Conservation (phyloP, 208 protist genomes). For the Wallacemonas collosoma region DNA sequence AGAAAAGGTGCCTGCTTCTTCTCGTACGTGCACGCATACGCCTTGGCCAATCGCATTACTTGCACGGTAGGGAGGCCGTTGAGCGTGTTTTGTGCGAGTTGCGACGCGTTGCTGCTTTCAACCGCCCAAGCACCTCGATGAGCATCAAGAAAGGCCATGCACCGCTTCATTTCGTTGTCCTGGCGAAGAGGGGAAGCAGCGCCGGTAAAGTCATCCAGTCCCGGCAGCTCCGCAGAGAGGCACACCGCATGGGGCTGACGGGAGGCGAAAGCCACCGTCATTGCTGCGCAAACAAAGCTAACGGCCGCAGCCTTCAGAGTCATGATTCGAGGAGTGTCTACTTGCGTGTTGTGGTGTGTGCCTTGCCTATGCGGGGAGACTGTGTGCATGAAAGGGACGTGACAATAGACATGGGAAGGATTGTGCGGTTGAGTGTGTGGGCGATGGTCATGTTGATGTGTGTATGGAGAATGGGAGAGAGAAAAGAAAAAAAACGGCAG, state of each 20-base stretch:
- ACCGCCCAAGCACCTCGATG: constrained; percentile 23
- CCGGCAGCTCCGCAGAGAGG: neutral
- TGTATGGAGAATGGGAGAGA: no score
- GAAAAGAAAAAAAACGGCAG: no score
- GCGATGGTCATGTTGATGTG: no score
- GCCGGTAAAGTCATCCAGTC: neutral
- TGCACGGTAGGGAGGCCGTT: constrained; percentile 3
- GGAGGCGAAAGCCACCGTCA: neutral
- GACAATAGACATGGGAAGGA: no score
- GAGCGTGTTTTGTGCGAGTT: neutral
- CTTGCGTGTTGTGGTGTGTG: neutral
- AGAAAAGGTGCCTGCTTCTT: constrained; percentile 27
- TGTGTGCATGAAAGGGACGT: no score
- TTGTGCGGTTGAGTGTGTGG: no score
- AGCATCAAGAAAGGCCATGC: constrained; percentile 38
- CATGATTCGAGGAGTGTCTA: neutral
- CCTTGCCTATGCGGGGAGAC: no score
- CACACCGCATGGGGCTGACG: neutral
- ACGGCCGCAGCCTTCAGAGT: neutral
- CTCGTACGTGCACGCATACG: constrained; percentile 7
- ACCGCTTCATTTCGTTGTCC: neutral
- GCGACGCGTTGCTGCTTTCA: constrained; percentile 7
- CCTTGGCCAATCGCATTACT: constrained; percentile 1
- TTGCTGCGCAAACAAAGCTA: neutral
- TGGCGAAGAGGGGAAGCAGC: neutral